Percentiles rank a stretch among this genome's conserved stretches.
These are phyloP conservation scores for Clavariopsis aquatica DNA, from an alignment of 495 filamentous ascomycete species.

Conservation along the genomic window DNA sequence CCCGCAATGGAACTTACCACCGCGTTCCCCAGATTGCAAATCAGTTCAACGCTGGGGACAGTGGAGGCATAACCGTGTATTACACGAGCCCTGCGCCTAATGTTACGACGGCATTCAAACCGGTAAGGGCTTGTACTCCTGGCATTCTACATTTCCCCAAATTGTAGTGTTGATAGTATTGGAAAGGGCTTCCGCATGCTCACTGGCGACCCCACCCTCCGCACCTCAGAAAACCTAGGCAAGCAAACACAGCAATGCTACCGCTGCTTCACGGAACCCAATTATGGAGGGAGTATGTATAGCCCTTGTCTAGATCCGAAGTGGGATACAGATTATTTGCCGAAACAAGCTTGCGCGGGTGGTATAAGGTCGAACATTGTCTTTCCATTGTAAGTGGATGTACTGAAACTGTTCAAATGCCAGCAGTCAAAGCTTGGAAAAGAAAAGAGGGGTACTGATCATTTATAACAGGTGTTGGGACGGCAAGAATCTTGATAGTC, in stretches of 20 bases:
- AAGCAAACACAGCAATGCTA: slow-evolving; percentile 31
- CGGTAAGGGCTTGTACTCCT: slow-evolving; percentile 9
- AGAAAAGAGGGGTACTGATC: slow-evolving; percentile 9
- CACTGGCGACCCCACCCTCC: slow-evolving; percentile 23
- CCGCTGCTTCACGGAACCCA: slow-evolving; percentile 15
- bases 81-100: slow-evolving; percentile 20
- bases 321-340: slow-evolving; percentile 28
- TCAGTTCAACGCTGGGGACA: slow-evolving; percentile 30
- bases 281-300: slow-evolving; percentile 24
- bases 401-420: no score
- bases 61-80: slow-evolving; percentile 28
- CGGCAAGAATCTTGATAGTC: slow-evolving; percentile 55
- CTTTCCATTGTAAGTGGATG: slow-evolving; percentile 24
- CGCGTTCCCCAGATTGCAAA: slow-evolving; percentile 31
- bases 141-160: not conserved
- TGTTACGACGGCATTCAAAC: slow-evolving; percentile 28
- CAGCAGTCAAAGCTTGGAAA: not conserved
- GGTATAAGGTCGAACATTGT: slow-evolving; percentile 32
- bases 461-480: slow-evolving; percentile 49
- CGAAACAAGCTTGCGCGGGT: slow-evolving; percentile 22
- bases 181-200: slow-evolving; percentile 36
- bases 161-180: not conserved
- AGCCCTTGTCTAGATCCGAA: slow-evolving; percentile 22
- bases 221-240: slow-evolving; percentile 15
- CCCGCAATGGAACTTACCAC: slow-evolving; percentile 31